Conservation (phyloP, 345 rosid genomes). For the Murraya paniculata region DNA sequence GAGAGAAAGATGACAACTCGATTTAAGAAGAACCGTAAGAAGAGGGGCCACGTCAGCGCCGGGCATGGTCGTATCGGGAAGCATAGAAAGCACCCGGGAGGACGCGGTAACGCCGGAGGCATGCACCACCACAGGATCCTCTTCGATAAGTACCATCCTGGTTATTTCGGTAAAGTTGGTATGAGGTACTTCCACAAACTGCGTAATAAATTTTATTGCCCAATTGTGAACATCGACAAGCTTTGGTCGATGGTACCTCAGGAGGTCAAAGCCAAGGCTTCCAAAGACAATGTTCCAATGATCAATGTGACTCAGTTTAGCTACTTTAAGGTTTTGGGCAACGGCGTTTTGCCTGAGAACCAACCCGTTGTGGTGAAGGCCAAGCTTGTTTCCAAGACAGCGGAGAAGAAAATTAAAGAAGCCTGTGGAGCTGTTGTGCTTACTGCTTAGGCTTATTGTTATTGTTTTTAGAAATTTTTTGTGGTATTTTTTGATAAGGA, state of each 20-base stretch:
- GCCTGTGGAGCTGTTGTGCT: slow-evolving; percentile 38
- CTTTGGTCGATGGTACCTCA: slow-evolving; percentile 39
- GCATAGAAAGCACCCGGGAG: slow-evolving; percentile 45
- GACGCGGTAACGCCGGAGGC: slow-evolving; percentile 44
- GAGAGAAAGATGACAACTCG: slow-evolving; percentile 42
- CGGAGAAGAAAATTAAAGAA: slow-evolving; percentile 44
- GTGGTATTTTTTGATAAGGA: too few relatives aligned
- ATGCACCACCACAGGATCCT: slow-evolving; percentile 46
- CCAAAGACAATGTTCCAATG: slow-evolving; percentile 33
- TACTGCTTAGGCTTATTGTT: slow-evolving; percentile 11
- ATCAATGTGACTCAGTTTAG: slow-evolving; percentile 37
- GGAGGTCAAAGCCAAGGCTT: slow-evolving; percentile 33
- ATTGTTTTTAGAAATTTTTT: neutral
- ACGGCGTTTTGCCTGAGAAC: slow-evolving; percentile 31
- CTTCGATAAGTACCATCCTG: slow-evolving; percentile 47
- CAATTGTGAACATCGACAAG: slow-evolving; percentile 42
- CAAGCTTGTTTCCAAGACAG: slow-evolving; percentile 36
- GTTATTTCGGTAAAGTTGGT: slow-evolving; percentile 43
- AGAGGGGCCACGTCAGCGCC: slow-evolving; percentile 46
- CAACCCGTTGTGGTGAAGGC: slow-evolving; percentile 40
- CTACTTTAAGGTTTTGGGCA: slow-evolving; percentile 37
- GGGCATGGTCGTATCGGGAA: slow-evolving; percentile 45
- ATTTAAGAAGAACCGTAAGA: slow-evolving; percentile 63
- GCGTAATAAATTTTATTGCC: slow-evolving; percentile 37
- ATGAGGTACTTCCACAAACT: slow-evolving; percentile 45